Evolutionary conservation across 192 early-diverging fungal species (phyloP).

Genomic region (Dissophora ornata): DNA sequence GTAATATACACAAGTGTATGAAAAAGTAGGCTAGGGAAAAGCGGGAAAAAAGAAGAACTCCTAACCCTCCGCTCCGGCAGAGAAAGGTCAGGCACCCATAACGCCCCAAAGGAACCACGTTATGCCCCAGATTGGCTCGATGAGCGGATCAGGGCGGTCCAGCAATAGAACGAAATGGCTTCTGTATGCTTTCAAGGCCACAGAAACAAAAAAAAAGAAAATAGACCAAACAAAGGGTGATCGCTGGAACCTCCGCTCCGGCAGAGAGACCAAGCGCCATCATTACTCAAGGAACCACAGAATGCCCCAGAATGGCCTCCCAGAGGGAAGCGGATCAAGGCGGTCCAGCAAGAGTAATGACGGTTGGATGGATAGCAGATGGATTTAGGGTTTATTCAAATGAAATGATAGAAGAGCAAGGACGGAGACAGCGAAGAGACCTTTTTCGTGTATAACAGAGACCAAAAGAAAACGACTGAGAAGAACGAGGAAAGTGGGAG

Average conservation of each 20-base stretch:
- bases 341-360: slow-evolving; percentile 1
- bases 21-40: no score
- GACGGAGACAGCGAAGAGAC: no score
- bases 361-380: not conserved
- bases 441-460: not conserved
- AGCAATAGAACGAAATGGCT: not conserved
- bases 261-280: not conserved
- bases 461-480: no score
- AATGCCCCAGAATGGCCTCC: slow-evolving; percentile 1
- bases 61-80: no score
- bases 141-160: not conserved
- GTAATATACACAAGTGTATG: no score
- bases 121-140: no score
- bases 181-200: not conserved
- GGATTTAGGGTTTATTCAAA: slow-evolving; percentile 11
- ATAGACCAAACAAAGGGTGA: not conserved
- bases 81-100: not conserved
- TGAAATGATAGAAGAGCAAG: no score
- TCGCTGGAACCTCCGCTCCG: not conserved
- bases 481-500: not conserved
- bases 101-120: slow-evolving; percentile 1
- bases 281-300: not conserved
- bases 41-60: no score
- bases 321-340: not conserved
- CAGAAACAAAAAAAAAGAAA: not conserved